phyloP scores from a whole-genome alignment of 164 flowering plant genomes.

The Santalum album region DNA sequence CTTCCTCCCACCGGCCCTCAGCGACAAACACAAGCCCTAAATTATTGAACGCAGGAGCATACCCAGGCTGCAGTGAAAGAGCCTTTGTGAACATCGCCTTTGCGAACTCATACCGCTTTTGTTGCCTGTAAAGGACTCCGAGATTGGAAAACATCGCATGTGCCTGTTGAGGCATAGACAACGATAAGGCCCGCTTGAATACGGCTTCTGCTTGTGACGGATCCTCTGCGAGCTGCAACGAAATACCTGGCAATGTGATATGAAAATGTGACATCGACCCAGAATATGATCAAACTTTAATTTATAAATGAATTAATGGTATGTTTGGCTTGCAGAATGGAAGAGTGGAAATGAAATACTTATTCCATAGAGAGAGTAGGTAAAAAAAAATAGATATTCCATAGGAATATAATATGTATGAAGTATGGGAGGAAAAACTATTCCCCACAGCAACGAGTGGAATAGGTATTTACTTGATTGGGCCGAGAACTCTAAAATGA shows the following conservation, averaged over 20 bases:
- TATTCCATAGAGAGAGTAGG: background rate
- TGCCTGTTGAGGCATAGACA: slow-evolving; percentile 51
- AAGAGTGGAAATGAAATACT: no score
- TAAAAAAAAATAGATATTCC: background rate
- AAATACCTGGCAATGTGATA: slow-evolving; percentile 39
- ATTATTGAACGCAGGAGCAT: slow-evolving; percentile 95
- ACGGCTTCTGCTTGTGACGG: slow-evolving; percentile 65
- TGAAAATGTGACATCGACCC: background rate
- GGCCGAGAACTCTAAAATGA: no score
- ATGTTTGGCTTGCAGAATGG: no score
- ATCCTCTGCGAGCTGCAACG: slow-evolving; percentile 71
- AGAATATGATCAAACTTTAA: background rate
- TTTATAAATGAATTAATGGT: no score
- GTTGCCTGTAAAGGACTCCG: slow-evolving; percentile 74
- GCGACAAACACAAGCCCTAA: slow-evolving; percentile 90
- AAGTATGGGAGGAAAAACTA: no score
- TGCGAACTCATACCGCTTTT: slow-evolving; percentile 48
- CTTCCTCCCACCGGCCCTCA: slow-evolving; percentile 76
- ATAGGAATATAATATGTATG: no score
- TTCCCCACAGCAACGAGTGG: no score
- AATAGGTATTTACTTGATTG: no score
- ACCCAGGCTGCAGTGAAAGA: slow-evolving; percentile 73
- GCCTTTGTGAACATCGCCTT: slow-evolving; percentile 79
- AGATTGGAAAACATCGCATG: slow-evolving; percentile 75
- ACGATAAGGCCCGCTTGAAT: slow-evolving; percentile 58